Evolutionary conservation across 805 yeast species (phyloP), one percentile per base, ranked within the genome.

Genomic region (Tetrapisispora namnaoensis): DNA sequence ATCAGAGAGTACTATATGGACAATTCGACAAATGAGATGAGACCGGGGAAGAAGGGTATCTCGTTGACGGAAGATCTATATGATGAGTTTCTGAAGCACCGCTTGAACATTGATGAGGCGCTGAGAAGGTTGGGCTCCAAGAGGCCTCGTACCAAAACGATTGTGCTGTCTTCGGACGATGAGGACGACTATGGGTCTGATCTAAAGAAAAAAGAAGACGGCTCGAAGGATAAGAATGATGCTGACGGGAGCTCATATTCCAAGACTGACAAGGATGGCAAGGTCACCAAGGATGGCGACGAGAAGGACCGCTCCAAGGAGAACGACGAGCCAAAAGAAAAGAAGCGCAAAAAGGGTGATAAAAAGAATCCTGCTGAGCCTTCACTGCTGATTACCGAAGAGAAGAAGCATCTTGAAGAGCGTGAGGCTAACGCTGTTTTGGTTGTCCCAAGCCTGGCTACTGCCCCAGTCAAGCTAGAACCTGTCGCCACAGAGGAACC

Each of bases 1-100:
- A 85, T 90, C 47, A 76, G 98, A 50, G 96, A 90, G 62, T 88
- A 72, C 68, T 90, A 87, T 64, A 72, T 72, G 46, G 78, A 80
- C 45, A 69, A 72, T n/a, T 65, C 71, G 3, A 68, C 70, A 10
- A 83, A 83, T 6, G 82, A 80, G 51, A 72, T 75, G 69, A 74
- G 74, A 51, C 98, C 98, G 0, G 95, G 95, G 1, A 83, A 80
- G 60, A 90, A 90, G 66, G 83, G 70, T 18, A 66, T 66, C 8
- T 65, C 69, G 6, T 52, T 66, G 47, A 66, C 70, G 8, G 70
- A 66, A 45, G 70, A 66, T 49, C 54, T 64, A 37, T 66, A 65
- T 49, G 70, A 66, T 47, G 67, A 65, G 42, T 51, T 66, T 35
- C 44, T 66, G 48, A 62, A 60, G 46, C 68, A 66, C 46, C 57